Base-by-base conservation (phyloP, 805 yeast species). In the Suhomyces kilbournensis region DNA sequence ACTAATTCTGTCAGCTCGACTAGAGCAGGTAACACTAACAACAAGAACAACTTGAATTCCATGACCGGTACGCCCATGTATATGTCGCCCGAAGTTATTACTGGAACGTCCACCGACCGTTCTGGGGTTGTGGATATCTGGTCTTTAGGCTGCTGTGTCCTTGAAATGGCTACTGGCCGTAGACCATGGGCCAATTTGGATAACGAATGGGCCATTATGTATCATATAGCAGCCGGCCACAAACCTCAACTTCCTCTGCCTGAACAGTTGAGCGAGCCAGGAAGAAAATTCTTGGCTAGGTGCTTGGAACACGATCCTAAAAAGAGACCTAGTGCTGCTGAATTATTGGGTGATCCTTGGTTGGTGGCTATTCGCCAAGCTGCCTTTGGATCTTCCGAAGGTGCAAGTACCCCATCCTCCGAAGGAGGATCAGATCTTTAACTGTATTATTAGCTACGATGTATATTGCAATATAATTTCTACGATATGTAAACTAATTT, bases 181-280 rank as follows among this genome's bases (percentile, higher is more conserved):
- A 78, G 97, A 53, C 99, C 99, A 5, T 94, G 99, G 99, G 88
- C 96, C 14, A 88, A 90, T 67, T 75, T 91, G 55, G 99, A 94
- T 63, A 94, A 94, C 64, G 98, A 93, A 65, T 94, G 96, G 96
- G 97, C 98, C 1, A 89, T 94, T 48, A 93, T 94, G 98, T 94
- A 92, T 64, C 97, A 90, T 67, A 94, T 94, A 63, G 98, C 97
- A 0, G 96, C 96, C 2, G 97, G 97, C 1, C 94, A 90, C 65
- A 77, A 83, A 53, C 99, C 99, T 0, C 90, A 82, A 60, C 75
- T 93, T 49, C 99, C 99, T 4, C 67, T 83, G 0, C 70, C 77
- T 1, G 94, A 87, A 54, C 97, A 90, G 68, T 74, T 94, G 50
- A 85, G 94, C 58, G 79, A 77, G 14, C 81, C 76, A 12, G 98